These are phyloP conservation scores for Verticillium klebahnii DNA, from an alignment of 2,329 filamentous ascomycete genomes.

Conservation along the genomic window DNA sequence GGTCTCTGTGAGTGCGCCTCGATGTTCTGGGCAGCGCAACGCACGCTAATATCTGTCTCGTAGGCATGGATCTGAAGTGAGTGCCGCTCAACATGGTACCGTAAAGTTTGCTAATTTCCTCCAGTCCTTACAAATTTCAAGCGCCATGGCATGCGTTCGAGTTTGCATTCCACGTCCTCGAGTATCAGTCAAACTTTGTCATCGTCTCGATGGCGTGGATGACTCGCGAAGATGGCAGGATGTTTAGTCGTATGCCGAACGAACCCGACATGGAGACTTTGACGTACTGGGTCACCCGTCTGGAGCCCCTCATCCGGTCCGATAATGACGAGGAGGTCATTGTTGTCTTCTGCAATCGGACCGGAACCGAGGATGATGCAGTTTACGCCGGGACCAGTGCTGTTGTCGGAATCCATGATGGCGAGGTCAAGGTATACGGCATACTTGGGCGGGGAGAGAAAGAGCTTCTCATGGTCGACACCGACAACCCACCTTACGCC, in stretches of 20 bases:
- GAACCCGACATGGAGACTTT: conserved; percentile 70
- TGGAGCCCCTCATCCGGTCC: conserved; percentile 58
- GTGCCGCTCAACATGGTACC: conserved; percentile 10
- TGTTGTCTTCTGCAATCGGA: conserved; percentile 67
- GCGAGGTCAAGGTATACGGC: conserved; percentile 65
- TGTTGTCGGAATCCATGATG: conserved; percentile 61
- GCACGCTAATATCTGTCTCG: no score
- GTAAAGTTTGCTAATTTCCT: no score
- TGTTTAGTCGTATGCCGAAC: conserved; percentile 41
- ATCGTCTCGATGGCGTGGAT: conserved; percentile 77
- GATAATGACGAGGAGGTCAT: conserved; percentile 55
- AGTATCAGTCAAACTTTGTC: conserved; percentile 54
- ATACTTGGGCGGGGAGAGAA: conserved; percentile 67
- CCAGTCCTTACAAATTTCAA: conserved; percentile 30
- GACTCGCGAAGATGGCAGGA: conserved; percentile 47
- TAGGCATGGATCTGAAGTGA: conserved; percentile 57
- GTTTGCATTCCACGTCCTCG: conserved; percentile 51
- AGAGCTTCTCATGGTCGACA: conserved; percentile 64
- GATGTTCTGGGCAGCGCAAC: no score
- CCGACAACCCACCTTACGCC: conserved; percentile 37
- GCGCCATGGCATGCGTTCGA: conserved; percentile 34
- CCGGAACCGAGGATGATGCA: conserved; percentile 60
- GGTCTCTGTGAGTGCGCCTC: conserved; percentile 39
- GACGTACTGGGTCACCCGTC: conserved; percentile 68
- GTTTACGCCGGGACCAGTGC: conserved; percentile 72